Evolutionary conservation across 495 filamentous ascomycete genomes (phyloP).

Genomic region (Polyplosphaeria fusca): DNA sequence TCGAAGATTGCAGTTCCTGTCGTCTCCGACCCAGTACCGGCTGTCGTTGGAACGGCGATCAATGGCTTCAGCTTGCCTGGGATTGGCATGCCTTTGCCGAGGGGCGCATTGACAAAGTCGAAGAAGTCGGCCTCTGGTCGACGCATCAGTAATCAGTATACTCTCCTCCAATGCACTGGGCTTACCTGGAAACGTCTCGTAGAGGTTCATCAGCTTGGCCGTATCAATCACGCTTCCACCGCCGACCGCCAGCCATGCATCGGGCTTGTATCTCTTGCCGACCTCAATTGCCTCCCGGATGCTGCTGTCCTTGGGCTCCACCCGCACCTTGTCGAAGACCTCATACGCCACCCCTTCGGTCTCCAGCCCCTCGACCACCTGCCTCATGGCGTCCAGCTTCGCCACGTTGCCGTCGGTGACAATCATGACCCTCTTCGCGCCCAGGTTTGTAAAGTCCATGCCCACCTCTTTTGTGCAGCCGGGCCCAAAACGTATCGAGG

Average conservation of each 20-base stretch:
- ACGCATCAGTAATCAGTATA: constrained; percentile 14
- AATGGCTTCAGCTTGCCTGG: constrained; percentile 74
- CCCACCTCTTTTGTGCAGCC: constrained; percentile 96
- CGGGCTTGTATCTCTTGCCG: constrained; percentile 70
- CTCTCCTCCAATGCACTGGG: not conserved
- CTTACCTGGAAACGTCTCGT: constrained; percentile 67
- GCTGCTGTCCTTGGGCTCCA: constrained; percentile 92
- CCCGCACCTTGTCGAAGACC: constrained; percentile 70
- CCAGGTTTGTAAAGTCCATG: constrained; percentile 95
- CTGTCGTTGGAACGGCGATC: constrained; percentile 91
- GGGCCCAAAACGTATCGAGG: constrained; percentile 87
- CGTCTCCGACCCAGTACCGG: constrained; percentile 92
- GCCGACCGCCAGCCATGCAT: constrained; percentile 90
- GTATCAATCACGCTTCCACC: constrained; percentile 80
- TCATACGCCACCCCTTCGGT: constrained; percentile 74
- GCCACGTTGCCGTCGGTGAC: constrained; percentile 82
- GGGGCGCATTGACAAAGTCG: constrained; percentile 94
- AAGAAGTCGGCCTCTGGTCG: constrained; percentile 73
- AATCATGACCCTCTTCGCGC: constrained; percentile 77
- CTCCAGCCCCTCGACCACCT: constrained; percentile 72
- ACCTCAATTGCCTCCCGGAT: constrained; percentile 85
- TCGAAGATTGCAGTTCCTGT: constrained; percentile 98
- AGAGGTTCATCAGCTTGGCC: constrained; percentile 97
- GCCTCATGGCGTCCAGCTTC: constrained; percentile 78
- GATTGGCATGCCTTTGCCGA: constrained; percentile 84